Percentiles rank a stretch among this genome's conserved stretches.
Evolutionary conservation across 306 rosid species (phyloP).

Genomic region (Abrus precatorius): DNA sequence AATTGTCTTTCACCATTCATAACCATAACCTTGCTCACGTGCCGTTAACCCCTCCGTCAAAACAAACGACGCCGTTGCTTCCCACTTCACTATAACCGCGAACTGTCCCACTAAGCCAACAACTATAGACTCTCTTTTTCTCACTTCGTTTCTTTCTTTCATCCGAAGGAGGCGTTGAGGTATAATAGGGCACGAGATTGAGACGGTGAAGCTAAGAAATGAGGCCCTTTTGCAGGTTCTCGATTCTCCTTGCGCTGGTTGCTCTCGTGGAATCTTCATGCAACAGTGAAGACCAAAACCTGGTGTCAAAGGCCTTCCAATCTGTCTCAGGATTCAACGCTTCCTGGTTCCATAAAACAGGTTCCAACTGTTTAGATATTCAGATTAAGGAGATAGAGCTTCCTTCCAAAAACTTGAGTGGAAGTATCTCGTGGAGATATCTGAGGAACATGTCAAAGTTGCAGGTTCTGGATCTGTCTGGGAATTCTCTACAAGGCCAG

Average conservation of each 20-base stretch:
- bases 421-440: conserved; percentile 73
- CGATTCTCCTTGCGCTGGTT: conserved; percentile 55
- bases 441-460: conserved; percentile 67
- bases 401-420: conserved; percentile 66
- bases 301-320: conserved; percentile 67
- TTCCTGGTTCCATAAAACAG: conserved; percentile 53
- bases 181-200: conserved; percentile 28
- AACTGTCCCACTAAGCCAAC: conserved; percentile 37
- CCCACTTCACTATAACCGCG: conserved; percentile 55
- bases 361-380: conserved; percentile 61
- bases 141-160: background rate
- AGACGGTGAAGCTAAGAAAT: conserved; percentile 34
- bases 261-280: conserved; percentile 62
- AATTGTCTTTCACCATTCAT: conserved; percentile 34
- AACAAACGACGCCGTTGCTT: conserved; percentile 48
- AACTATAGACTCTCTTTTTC: background rate
- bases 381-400: conserved; percentile 57
- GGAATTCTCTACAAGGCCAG: conserved; percentile 69
- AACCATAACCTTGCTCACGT: conserved; percentile 27
- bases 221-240: conserved; percentile 47
- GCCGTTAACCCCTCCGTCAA: conserved; percentile 54
- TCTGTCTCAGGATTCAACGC: conserved; percentile 70
- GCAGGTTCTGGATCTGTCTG: conserved; percentile 71
- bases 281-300: conserved; percentile 57
- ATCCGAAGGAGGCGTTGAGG: background rate